Base-by-base conservation (phyloP, 2,329 filamentous ascomycete species). In the Helicocarpus griseus region DNA sequence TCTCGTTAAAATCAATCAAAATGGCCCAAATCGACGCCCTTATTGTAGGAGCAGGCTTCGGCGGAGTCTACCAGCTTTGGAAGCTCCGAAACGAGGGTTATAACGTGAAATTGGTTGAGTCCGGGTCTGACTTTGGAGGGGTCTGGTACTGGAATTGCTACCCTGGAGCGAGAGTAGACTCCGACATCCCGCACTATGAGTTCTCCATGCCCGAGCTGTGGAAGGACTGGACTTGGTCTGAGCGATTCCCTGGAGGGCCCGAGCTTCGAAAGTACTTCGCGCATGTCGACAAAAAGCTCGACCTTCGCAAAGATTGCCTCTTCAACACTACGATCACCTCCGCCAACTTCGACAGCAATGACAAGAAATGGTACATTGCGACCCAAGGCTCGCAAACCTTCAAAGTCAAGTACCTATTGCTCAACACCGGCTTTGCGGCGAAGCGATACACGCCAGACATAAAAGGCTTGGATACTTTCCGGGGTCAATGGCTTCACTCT, bases 221-320 rank as follows among this genome's bases (percentile, higher is more conserved):
- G 59, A 63, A 69, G 21, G 66, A 69, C 43, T 79, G 69, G 67
- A 67, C 45, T 56, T 89, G 85, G 85, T 76, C 75, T 0, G 81
- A 87, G 57, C 74, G 82, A 52, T 87, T 85, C 59, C 78, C 85
- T 0, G 78, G 79, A 36, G 84, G 83, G 0, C 63, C 69, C 3
- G 85, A 88, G 63, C 87, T 88, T 53, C 69, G 74, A 7, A 74
- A 79, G 14, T 88, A 89, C 61, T 83, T 82, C 81, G 75, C 85
- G 58, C 65, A 65, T 0, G 65, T 85, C 3, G 82, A 83, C 0
- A 69, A 69, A 7, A 85, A 86, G 57, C 77, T 86, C 61, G 73
- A 81, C 51, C 77, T 87, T 2, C 82, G 86, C 62, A 70, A 77
- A 35, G 75, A 78, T 49, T 66, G 80, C 1, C 74, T 76, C 50